phyloP scores from a whole-genome alignment of 2,329 filamentous ascomycete genomes.

The Cyphellophora europaea region DNA sequence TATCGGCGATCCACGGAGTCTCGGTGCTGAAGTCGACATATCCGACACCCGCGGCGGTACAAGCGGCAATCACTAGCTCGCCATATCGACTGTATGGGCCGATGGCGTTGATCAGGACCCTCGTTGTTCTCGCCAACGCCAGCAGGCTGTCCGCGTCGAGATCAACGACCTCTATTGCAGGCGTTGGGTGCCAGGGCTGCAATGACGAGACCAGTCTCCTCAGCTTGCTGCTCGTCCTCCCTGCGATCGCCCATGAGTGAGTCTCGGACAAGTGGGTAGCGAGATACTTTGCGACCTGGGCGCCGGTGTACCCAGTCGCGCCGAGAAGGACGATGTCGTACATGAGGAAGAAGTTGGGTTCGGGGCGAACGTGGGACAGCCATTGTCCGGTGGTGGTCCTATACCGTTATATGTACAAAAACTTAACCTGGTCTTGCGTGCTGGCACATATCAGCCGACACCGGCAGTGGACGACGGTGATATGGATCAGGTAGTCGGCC shows the following conservation, averaged over 20 bases:
- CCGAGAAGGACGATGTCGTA: conserved; percentile 61
- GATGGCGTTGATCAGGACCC: conserved; percentile 49
- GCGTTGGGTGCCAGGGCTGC: background rate
- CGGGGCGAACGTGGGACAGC: too few species aligned
- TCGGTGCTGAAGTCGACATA: conserved; percentile 3
- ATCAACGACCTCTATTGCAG: conserved; percentile 3
- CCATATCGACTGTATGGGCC: conserved; percentile 55
- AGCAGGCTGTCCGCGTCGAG: conserved; percentile 41
- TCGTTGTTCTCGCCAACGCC: conserved; percentile 43
- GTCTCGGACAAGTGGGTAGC: conserved; percentile 60
- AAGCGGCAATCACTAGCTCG: conserved; percentile 53
- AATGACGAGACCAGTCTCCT: conserved; percentile 55
- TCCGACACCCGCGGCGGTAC: conserved; percentile 19
- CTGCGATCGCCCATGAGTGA: conserved; percentile 78
- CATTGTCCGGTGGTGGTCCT: too few species aligned
- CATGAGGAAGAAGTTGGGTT: too few species aligned
- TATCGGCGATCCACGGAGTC: conserved; percentile 3
- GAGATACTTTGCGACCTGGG: conserved; percentile 65
- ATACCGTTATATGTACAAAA: too few species aligned
- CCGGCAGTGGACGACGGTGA: too few species aligned
- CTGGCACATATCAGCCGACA: too few species aligned
- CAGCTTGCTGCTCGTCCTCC: conserved; percentile 66
- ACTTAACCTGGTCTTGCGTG: too few species aligned
- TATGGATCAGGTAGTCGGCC: too few species aligned
- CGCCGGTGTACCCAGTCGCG: conserved; percentile 73